Evolutionary conservation across 2,329 filamentous ascomycete species (phyloP), one percentile per base, ranked within the genome.

Genomic region (Raffaelea ambrosiae): DNA sequence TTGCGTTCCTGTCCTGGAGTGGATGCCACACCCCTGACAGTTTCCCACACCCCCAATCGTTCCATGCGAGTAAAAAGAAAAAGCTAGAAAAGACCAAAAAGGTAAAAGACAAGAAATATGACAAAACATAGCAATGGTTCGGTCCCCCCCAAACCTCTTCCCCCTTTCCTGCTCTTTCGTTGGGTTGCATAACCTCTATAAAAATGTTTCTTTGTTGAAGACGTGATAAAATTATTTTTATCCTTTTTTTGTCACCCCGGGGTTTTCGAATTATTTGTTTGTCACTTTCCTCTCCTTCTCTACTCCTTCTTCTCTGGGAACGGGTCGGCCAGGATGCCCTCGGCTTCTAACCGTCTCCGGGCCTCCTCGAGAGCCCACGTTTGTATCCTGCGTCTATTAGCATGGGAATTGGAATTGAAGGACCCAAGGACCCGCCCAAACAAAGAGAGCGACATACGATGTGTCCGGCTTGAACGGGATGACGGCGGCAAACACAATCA

Each of bases 341-440:
- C 93, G 51, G 83, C 86, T 73, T 98, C 93, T 77, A 98, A 82
- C 73, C 93, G 80, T 73, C 93, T 81, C 63, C 93, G 81, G 46
- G 93, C 93, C 73, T 98, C 93, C 71, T 98, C 93, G 40, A 98
- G 81, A 54, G 93, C 93, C 93, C 93, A 98, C 48, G 91, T 97
- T 75, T 97, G 93, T 81, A 98, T 96, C 67, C 93, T 98, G 60
- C 26, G 13, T 29, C 26, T 29, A 13, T 13, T 29, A 29, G 26
- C 7, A 13, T 29, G 7, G 35, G 35, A 14, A 10, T n/a, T 38
- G 5, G 23, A 19, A 1, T 3, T 14, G 29, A 9, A 26, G 23
- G 19, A 43, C 21, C 21, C 19, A 41, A 51, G n/a, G 40, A 47
- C 13, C 26, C 26, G 7, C 26, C 26, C 7, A 29, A 53, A 36